Conservation (phyloP, 1,284 basidiomycete species). For the Xerocomus amazonicus region DNA sequence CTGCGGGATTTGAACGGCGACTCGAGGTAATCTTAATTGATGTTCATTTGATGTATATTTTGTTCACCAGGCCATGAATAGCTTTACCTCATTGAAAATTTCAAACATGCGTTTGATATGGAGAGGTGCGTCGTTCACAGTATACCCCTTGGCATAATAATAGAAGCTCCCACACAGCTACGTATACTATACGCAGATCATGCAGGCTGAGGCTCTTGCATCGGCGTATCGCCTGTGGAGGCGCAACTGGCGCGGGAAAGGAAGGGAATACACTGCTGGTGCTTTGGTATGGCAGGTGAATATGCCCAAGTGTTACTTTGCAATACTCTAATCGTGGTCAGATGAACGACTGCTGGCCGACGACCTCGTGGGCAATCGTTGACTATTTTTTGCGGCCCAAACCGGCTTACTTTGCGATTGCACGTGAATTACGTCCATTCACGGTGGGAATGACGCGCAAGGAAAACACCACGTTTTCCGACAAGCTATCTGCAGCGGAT, state of each 20-base stretch:
- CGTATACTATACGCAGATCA: constrained; percentile 77
- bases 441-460: constrained; percentile 82
- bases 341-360: constrained; percentile 83
- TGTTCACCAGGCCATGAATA: constrained; percentile 28
- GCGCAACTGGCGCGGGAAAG: constrained; percentile 70
- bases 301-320: not conserved
- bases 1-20: constrained; percentile 80
- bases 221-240: constrained; percentile 77
- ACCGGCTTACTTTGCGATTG: constrained; percentile 68
- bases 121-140: constrained; percentile 50
- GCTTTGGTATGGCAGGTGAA: constrained; percentile 79
- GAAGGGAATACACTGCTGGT: constrained; percentile 68
- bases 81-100: constrained; percentile 87
- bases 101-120: constrained; percentile 85
- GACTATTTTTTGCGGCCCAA: constrained; percentile 79
- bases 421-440: constrained; percentile 65
- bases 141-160: not conserved
- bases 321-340: constrained; percentile 25
- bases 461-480: constrained; percentile 56
- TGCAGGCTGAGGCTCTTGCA: constrained; percentile 78
- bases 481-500: constrained; percentile 58
- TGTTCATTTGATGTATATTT: constrained; percentile 2
- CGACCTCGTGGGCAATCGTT: constrained; percentile 74
- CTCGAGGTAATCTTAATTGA: constrained; percentile 55
- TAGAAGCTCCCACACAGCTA: constrained; percentile 43